phyloP scores from a whole-genome alignment of 768 basidiomycete genomes.

The Gloeopeniophorella convolvens region DNA sequence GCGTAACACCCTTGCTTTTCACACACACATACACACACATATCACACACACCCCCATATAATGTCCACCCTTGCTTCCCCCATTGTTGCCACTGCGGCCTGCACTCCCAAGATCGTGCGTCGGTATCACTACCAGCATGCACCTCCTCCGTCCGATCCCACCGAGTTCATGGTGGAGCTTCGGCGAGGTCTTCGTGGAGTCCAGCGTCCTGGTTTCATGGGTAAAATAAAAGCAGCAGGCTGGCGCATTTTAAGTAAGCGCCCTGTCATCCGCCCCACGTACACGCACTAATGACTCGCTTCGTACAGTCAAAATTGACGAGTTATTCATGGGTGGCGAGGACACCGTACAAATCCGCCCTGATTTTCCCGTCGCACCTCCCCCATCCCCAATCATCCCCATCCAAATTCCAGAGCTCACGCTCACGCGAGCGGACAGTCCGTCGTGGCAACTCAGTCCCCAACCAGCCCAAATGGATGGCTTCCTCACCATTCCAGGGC shows the following conservation, averaged over 20 bases:
- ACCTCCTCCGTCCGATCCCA: slow-evolving; percentile 1
- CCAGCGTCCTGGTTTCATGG: not conserved
- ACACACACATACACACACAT: not conserved
- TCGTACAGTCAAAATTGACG: not conserved
- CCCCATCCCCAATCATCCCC: not conserved
- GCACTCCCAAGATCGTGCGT: not conserved
- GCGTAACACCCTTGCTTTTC: slow-evolving; percentile 4
- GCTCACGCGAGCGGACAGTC: not conserved
- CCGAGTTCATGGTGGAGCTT: slow-evolving; percentile 1
- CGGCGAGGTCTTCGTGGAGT: slow-evolving; percentile 1
- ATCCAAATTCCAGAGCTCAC: not conserved
- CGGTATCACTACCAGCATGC: not conserved
- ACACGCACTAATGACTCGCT: not conserved
- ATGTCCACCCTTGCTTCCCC: not conserved
- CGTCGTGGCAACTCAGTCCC: not conserved
- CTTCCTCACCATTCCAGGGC: slow-evolving; percentile 5
- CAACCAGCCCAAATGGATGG: not conserved
- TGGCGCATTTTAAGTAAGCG: slow-evolving; percentile 9
- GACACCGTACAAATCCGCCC: not conserved
- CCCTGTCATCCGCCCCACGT: not conserved
- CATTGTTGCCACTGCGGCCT: not conserved
- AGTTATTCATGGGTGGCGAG: not conserved
- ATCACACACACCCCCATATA: not conserved
- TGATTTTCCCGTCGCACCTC: slow-evolving; percentile 10
- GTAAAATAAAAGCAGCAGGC: not conserved